A percentile compares a stretch with the other conserved stretches of the same genome.
phyloP scores from a whole-genome alignment of 192 early-diverging fungal genomes.

The Mortierella alpina region DNA sequence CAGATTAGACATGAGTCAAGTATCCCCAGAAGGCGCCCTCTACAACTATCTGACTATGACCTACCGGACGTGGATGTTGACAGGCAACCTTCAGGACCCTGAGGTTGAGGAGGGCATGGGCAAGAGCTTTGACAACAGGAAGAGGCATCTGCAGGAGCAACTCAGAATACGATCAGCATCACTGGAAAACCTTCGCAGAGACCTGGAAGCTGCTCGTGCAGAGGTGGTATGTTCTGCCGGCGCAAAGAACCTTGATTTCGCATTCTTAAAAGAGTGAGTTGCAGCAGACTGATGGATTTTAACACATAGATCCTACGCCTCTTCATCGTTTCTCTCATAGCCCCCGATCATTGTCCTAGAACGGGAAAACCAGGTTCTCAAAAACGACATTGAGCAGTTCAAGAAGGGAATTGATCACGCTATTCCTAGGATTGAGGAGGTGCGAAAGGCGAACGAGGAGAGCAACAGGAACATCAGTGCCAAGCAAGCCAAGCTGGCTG shows the following conservation, averaged over 20 bases:
- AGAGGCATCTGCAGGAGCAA: slow-evolving; percentile 57
- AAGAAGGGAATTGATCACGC: slow-evolving; percentile 34
- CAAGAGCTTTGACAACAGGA: slow-evolving; percentile 60
- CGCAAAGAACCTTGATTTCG: neutral
- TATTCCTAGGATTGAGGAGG: slow-evolving; percentile 30
- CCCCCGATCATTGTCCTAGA: slow-evolving; percentile 62
- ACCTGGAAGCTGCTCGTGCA: slow-evolving; percentile 39
- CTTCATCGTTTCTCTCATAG: slow-evolving; percentile 32
- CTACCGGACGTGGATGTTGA: slow-evolving; percentile 65
- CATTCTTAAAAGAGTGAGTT: neutral
- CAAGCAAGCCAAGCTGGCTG: slow-evolving; percentile 12
- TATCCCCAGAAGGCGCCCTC: slow-evolving; percentile 62
- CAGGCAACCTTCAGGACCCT: slow-evolving; percentile 63
- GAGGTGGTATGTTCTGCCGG: slow-evolving; percentile 40
- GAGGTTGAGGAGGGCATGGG: slow-evolving; percentile 61
- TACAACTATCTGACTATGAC: slow-evolving; percentile 66
- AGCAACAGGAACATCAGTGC: slow-evolving; percentile 2
- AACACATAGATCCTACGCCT: neutral
- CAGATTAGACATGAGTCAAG: slow-evolving; percentile 40
- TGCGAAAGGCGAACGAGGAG: slow-evolving; percentile 29
- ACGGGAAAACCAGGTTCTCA: slow-evolving; percentile 52
- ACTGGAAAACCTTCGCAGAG: slow-evolving; percentile 55
- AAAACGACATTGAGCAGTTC: slow-evolving; percentile 64
- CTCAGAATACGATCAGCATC: slow-evolving; percentile 54
- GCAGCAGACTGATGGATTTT: neutral